A percentile compares a stretch with the other conserved stretches of the same genome.
Conservation (phyloP, 495 filamentous ascomycete species). For the Gamarada debralockiae region DNA sequence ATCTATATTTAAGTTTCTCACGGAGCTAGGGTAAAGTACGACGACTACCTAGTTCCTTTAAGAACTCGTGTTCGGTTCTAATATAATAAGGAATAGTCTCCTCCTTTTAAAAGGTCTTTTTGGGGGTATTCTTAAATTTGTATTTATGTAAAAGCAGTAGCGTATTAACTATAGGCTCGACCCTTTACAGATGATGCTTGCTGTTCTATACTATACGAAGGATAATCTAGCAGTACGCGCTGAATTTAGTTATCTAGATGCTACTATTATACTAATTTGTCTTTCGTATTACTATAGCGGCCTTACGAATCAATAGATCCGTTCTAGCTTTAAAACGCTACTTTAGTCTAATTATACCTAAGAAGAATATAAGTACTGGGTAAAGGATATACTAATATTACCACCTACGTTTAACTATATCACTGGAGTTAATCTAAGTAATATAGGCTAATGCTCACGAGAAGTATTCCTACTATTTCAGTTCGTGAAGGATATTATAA, state of each 20-base stretch:
- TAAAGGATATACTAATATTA: too few relatives aligned
- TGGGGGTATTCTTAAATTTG: slow-evolving; percentile 53
- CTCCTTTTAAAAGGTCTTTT: slow-evolving; percentile 60
- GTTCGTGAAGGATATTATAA: slow-evolving; percentile 46
- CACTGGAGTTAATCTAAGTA: slow-evolving; percentile 59
- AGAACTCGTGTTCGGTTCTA: slow-evolving; percentile 7
- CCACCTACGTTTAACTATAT: too few relatives aligned
- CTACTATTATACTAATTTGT: slow-evolving; percentile 60
- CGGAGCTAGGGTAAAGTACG: slow-evolving; percentile 22
- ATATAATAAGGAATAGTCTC: slow-evolving; percentile 34
- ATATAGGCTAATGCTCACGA: slow-evolving; percentile 35
- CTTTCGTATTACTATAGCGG: slow-evolving; percentile 68
- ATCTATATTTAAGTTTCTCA: slow-evolving; percentile 42
- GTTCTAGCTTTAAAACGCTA: slow-evolving; percentile 43
- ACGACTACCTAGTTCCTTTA: slow-evolving; percentile 35
- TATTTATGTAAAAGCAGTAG: slow-evolving; percentile 57
- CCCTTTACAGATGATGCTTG: slow-evolving; percentile 46
- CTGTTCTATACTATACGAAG: slow-evolving; percentile 71
- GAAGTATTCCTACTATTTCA: slow-evolving; percentile 50
- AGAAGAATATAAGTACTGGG: slow-evolving; percentile 53
- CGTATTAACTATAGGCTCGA: slow-evolving; percentile 63
- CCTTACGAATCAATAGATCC: slow-evolving; percentile 49
- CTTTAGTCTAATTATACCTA: slow-evolving; percentile 50
- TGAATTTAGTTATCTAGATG: slow-evolving; percentile 74
- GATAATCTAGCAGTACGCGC: slow-evolving; percentile 57